Evolutionary conservation across 2,329 filamentous ascomycete genomes (phyloP).

Genomic region (Knufia petricola): DNA sequence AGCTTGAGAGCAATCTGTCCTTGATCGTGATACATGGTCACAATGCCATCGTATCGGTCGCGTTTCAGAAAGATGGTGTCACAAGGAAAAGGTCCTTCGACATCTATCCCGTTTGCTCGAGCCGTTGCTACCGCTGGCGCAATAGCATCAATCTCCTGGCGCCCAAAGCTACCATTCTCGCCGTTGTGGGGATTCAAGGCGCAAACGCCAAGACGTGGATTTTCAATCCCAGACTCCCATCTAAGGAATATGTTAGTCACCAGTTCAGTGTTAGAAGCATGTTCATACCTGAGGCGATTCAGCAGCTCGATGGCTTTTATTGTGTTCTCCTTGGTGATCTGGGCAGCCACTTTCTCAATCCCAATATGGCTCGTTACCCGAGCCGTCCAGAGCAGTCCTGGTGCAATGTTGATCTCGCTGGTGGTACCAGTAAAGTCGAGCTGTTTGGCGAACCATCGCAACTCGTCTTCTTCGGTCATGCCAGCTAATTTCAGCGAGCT

Average conservation of each 20-base stretch:
- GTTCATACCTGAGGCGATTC: conserved; percentile 23
- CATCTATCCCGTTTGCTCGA: conserved; percentile 24
- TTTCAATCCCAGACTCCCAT: conserved; percentile 27
- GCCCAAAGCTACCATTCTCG: conserved; percentile 28
- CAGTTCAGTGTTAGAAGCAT: too few relatives aligned
- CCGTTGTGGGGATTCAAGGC: conserved; percentile 30
- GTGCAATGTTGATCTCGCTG: conserved; percentile 29
- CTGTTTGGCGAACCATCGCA: conserved; percentile 30
- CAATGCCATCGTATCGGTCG: conserved; percentile 27
- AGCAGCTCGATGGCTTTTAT: conserved; percentile 25
- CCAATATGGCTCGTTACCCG: conserved; percentile 28
- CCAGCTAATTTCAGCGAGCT: conserved; percentile 27
- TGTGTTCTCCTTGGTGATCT: conserved; percentile 24
- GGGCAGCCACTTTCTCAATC: conserved; percentile 25
- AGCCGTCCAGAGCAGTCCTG: conserved; percentile 26
- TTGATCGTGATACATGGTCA: conserved; percentile 31
- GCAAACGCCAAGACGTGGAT: conserved; percentile 27
- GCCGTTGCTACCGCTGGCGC: conserved; percentile 25
- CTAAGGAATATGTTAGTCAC: conserved; percentile 13
- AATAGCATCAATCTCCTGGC: conserved; percentile 29
- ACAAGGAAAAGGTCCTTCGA: conserved; percentile 27
- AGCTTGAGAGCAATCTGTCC: conserved; percentile 31
- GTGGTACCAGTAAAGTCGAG: conserved; percentile 25
- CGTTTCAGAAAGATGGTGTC: conserved; percentile 30
- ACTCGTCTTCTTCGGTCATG: conserved; percentile 30